Conservation (phyloP, 495 filamentous ascomycete species). For the Talaromyces adpressus region DNA sequence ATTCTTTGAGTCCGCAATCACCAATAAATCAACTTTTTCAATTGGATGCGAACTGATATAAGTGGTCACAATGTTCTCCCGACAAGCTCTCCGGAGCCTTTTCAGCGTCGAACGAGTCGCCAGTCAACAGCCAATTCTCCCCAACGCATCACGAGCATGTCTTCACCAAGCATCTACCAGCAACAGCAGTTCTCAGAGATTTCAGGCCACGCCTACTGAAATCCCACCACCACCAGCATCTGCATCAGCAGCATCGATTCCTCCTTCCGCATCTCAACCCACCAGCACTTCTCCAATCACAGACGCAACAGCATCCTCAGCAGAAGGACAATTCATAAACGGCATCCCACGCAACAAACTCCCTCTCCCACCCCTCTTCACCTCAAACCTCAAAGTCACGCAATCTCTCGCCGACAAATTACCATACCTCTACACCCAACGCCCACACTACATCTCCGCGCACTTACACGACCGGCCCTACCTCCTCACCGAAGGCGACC, state of each 20-base stretch:
- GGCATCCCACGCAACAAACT: conserved; percentile 25
- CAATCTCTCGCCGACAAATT: conserved; percentile 60
- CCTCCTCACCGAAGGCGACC: conserved; percentile 82
- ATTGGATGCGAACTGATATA: background rate
- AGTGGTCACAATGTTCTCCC: conserved; percentile 30
- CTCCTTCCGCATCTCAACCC: conserved; percentile 11
- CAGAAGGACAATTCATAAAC: conserved; percentile 10
- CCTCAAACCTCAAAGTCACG: conserved; percentile 35
- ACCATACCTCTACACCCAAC: conserved; percentile 70
- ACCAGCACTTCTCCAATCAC: conserved; percentile 6
- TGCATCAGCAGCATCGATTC: conserved; percentile 23
- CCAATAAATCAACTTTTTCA: background rate
- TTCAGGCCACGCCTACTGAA: conserved; percentile 17
- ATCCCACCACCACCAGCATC: conserved; percentile 24
- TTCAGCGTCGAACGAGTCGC: conserved; percentile 29
- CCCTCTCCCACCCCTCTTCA: conserved; percentile 28
- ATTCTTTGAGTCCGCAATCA: background rate
- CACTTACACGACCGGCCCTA: conserved; percentile 86
- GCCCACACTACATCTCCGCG: conserved; percentile 75
- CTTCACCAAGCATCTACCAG: conserved; percentile 19
- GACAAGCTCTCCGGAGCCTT: conserved; percentile 29
- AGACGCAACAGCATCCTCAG: background rate
- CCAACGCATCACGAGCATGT: conserved; percentile 29
- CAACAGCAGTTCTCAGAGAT: conserved; percentile 14
- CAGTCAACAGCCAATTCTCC: conserved; percentile 26